Conservation (phyloP, 805 yeast genomes). For the Suhomyces sp. region DNA sequence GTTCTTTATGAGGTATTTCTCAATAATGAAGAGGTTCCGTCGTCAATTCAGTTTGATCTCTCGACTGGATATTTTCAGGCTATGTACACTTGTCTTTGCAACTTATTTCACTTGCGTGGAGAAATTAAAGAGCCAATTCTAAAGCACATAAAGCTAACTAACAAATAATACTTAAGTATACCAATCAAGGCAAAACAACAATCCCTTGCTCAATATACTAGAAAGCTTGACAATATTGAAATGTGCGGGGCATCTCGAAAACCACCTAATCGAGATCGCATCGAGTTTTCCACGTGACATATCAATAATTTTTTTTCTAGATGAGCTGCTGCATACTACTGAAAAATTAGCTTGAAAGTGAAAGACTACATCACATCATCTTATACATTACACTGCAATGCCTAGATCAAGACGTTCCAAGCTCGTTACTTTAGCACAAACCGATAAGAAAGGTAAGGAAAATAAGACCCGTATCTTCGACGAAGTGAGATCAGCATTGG, state of each 20-base stretch:
- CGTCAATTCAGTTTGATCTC: conserved; percentile 15
- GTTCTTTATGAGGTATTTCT: conserved; percentile 12
- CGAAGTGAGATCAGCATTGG: conserved; percentile 80
- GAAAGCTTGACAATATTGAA: background rate
- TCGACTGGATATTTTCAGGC: conserved; percentile 9
- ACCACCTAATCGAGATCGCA: background rate
- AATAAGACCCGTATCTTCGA: conserved; percentile 89
- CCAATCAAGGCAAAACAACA: background rate
- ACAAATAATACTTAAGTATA: background rate
- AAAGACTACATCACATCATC: background rate
- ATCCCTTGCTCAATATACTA: background rate
- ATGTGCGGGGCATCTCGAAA: background rate
- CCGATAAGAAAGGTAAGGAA: conserved; percentile 93
- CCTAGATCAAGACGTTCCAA: conserved; percentile 97
- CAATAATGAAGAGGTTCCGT: conserved; percentile 11
- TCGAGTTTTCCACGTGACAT: conserved; percentile 7
- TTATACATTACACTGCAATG: conserved; percentile 47
- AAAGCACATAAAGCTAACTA: background rate
- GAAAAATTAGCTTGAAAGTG: conserved; percentile 2
- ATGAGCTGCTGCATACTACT: conserved; percentile 20
- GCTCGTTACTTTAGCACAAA: conserved; percentile 91
- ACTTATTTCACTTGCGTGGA: background rate
- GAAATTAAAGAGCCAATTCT: background rate
- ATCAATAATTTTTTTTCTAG: conserved; percentile 13
- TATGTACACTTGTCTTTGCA: conserved; percentile 1